Evolutionary conservation across 192 early-diverging fungal species (phyloP).

Genomic region (Chytriomyces confervae): DNA sequence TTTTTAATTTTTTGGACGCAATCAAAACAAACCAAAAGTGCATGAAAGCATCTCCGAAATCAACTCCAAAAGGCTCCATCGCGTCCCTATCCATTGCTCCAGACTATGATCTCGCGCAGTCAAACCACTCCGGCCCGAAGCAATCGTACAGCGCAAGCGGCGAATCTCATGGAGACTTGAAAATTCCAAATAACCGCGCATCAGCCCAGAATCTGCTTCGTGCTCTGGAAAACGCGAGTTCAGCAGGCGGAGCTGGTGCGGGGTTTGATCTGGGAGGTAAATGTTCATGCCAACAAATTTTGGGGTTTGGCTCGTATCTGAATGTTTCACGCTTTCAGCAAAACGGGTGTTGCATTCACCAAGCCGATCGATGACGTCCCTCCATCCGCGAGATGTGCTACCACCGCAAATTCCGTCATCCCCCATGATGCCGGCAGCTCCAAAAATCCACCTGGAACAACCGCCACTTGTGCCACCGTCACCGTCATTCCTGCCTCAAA

Average conservation of each 20-base stretch:
- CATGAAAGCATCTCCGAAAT: background rate
- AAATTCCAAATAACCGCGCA: conserved; percentile 6
- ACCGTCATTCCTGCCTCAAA: background rate
- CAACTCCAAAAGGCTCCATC: background rate
- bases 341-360: no score
- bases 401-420: background rate
- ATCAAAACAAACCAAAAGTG: background rate
- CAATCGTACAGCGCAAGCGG: background rate
- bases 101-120: conserved; percentile 6
- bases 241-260: background rate
- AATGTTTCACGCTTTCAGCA: no score
- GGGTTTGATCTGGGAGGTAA: background rate
- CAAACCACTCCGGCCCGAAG: conserved; percentile 19
- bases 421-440: background rate
- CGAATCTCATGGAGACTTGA: background rate
- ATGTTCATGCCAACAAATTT: no score
- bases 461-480: background rate
- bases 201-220: background rate
- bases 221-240: background rate
- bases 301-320: no score
- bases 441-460: background rate
- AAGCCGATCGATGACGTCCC: no score
- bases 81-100: background rate
- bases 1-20: background rate
- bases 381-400: background rate